Evolutionary conservation across 148 eudicot genomes (phyloP).

Genomic region (Camellia granthamiana): DNA sequence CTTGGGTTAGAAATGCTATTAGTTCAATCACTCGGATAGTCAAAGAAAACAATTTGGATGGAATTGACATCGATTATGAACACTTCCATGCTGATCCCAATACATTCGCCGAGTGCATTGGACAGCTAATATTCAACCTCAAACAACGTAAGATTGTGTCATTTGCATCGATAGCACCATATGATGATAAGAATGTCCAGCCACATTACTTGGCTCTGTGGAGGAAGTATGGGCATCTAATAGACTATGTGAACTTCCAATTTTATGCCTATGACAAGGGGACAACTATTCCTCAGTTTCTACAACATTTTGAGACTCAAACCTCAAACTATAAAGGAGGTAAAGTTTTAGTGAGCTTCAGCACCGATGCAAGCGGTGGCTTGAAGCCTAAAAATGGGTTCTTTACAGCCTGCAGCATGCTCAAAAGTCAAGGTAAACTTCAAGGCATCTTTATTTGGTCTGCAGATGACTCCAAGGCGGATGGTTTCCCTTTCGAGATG

Average conservation of each 20-base stretch:
- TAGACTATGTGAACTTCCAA: slow-evolving; percentile 30
- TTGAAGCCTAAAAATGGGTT: slow-evolving; percentile 25
- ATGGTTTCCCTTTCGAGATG: slow-evolving; percentile 16
- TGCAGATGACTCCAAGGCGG: slow-evolving; percentile 28
- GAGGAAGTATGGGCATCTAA: slow-evolving; percentile 34
- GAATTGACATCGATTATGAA: slow-evolving; percentile 34
- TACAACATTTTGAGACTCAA: slow-evolving; percentile 19
- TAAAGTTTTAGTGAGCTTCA: slow-evolving; percentile 26
- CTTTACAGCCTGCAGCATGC: slow-evolving; percentile 19
- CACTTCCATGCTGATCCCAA: slow-evolving; percentile 30
- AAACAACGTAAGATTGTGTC: slow-evolving; percentile 21
- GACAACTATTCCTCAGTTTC: slow-evolving; percentile 20
- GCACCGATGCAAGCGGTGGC: slow-evolving; percentile 23
- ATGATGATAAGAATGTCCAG: slow-evolving; percentile 19
- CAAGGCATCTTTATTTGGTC: slow-evolving; percentile 36
- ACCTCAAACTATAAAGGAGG: slow-evolving; percentile 23
- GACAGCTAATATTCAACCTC: slow-evolving; percentile 19
- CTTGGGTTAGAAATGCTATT: slow-evolving; percentile 33
- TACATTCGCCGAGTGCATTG: slow-evolving; percentile 33
- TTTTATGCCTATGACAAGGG: slow-evolving; percentile 27
- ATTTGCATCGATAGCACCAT: slow-evolving; percentile 33
- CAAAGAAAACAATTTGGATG: slow-evolving; percentile 22
- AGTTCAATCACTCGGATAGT: slow-evolving; percentile 21
- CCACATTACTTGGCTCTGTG: slow-evolving; percentile 26
- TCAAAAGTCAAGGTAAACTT: slow-evolving; percentile 23